Base-by-base conservation (phyloP, 805 yeast species). In the Tetrapisispora namnaoensis region DNA sequence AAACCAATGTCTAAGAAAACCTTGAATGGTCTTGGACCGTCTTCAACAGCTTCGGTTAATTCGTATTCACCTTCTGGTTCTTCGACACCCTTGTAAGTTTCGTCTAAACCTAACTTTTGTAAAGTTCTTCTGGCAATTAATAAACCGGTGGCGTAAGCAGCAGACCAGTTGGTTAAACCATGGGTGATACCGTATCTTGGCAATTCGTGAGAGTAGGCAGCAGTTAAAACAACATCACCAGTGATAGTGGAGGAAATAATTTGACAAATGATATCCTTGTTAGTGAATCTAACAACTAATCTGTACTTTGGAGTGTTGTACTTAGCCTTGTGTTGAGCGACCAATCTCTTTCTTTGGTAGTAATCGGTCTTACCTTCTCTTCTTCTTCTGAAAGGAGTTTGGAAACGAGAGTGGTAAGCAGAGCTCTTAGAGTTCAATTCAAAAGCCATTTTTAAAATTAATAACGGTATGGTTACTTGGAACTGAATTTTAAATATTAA, bases 381-480 rank as follows among this genome's bases (percentile, higher is more conserved):
- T 86, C 99, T 87, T 83, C 99, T 90, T 78, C 99, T 89, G 96
- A 90, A 93, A 62, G 98, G 97, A 74, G 99, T 93, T 82, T 93
- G 99, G 95, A 82, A 93, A 76, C 99, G 90, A 71, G 97, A 89
- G 82, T 82, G 87, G 91, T 93, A 93, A 63, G 97, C 91, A 70
- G 95, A 82, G 71, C 80, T 76, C 83, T 89, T 88, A 79, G 42
- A n/a, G 51, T 43, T 46, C 27, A 44, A 37, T 38, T 68, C 74
- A 74, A 88, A 87, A 87, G 47, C 50, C 50, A 47, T 47, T 43
- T 30, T 32, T 30, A 40, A 16, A 35, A 28, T 7, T 34, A 39
- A n/a, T 40, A 39, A 14, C 24, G 46, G 48, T 46, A 46, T 46
- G 44, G 40, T 40, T 32, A 22, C 11, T 46, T 40, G 21, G 28